Conservation (phyloP, 805 yeast genomes). For the Nakazawaea wickerhamii region DNA sequence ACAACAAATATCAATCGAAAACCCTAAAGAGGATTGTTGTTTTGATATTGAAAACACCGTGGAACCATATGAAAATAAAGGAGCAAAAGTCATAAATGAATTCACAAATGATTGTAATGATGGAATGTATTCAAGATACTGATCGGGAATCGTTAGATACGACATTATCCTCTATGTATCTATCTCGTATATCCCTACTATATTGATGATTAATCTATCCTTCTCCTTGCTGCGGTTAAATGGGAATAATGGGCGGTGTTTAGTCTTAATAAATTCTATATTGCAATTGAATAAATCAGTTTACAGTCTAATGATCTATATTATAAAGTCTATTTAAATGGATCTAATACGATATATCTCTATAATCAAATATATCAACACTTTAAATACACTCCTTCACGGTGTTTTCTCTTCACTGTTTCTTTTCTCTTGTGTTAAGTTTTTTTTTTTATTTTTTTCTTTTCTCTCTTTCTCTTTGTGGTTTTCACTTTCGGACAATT, state of each 20-base stretch:
- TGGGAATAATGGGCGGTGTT: too few species aligned
- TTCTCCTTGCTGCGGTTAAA: too few species aligned
- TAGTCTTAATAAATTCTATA: too few species aligned
- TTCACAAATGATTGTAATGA: conserved; percentile 52
- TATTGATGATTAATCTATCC: neutral
- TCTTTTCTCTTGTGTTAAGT: too few species aligned
- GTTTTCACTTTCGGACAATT: too few species aligned
- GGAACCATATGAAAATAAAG: conserved; percentile 81
- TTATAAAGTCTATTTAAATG: too few species aligned
- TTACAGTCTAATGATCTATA: too few species aligned
- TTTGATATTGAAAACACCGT: conserved; percentile 66
- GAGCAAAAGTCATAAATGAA: conserved; percentile 70
- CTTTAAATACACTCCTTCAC: too few species aligned
- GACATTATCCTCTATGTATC: conserved; percentile 1
- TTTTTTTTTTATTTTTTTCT: neutral
- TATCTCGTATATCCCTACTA: neutral
- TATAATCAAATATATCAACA: too few species aligned
- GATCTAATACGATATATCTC: too few species aligned
- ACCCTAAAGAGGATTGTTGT: conserved; percentile 66
- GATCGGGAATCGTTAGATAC: conserved; percentile 13
- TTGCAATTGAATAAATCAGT: too few species aligned
- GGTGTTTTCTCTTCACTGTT: too few species aligned
- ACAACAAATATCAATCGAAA: conserved; percentile 88
- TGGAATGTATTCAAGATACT: conserved; percentile 19
- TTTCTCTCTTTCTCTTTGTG: neutral